Evolutionary conservation across 2,329 filamentous ascomycete species (phyloP).

Genomic region (Alternaria tenuissima): DNA sequence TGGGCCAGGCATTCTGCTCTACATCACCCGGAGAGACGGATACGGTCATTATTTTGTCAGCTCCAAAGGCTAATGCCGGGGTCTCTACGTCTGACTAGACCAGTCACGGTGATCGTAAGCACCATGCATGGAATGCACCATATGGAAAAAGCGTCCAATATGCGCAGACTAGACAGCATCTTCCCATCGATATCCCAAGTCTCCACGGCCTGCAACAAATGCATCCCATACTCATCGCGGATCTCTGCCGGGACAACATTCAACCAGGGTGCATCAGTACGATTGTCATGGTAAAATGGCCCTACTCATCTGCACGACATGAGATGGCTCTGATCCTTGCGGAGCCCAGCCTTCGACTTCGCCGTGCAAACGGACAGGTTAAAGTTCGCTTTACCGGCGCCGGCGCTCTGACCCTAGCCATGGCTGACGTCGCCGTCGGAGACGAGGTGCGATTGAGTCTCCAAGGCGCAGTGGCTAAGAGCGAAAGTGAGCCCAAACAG

Average conservation of each 20-base stretch:
- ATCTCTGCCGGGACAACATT: not conserved
- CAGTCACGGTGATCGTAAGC: not conserved
- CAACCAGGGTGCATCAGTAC: not conserved
- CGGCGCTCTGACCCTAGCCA: not conserved
- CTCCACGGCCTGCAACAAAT: not conserved
- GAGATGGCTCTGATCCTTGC: not conserved
- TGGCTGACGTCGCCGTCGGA: not conserved
- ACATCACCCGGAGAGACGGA: not conserved
- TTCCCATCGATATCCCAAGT: not conserved
- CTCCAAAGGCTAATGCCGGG: not conserved
- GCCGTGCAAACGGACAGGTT: not conserved
- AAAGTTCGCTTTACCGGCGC: not conserved
- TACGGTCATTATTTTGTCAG: not conserved
- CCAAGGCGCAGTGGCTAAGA: not conserved
- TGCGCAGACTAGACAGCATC: not conserved
- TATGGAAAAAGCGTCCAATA: not conserved
- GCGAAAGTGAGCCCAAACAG: not conserved
- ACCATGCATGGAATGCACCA: not conserved
- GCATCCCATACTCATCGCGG: not conserved
- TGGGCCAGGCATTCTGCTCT: not conserved
- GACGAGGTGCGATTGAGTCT: not conserved
- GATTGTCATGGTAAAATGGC: conserved; percentile 3
- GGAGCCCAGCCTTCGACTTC: not conserved
- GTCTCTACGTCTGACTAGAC: not conserved
- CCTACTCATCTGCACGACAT: not conserved